Conservation (phyloP, 306 rosid species). For the Albizia julibrissin region DNA sequence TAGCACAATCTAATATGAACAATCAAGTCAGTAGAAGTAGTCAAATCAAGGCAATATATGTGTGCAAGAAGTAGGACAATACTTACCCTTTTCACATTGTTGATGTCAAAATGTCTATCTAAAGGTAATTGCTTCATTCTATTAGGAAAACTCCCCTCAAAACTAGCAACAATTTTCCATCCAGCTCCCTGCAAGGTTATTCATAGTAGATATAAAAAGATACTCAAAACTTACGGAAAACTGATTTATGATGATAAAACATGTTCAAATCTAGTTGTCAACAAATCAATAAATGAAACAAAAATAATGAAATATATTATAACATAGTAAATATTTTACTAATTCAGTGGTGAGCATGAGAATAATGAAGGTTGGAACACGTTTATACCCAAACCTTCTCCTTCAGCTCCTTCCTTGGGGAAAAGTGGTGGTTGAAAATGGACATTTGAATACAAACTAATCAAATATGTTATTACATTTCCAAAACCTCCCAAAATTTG, state of each 20-base stretch:
- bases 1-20: conserved; percentile 73
- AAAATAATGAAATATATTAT: conserved; percentile 2
- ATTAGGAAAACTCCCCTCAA: conserved; percentile 93
- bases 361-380: neutral
- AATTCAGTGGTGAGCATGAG: neutral
- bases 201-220: conserved; percentile 4
- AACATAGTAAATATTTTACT: neutral
- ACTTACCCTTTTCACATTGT: conserved; percentile 92
- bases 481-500: conserved; percentile 6
- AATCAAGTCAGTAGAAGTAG: conserved; percentile 10
- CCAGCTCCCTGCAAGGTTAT: conserved; percentile 82
- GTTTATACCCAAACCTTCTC: neutral
- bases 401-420: neutral
- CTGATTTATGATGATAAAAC: neutral
- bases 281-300: neutral
- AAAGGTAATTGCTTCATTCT: conserved; percentile 94
- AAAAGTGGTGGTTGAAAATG: neutral
- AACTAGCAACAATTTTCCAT: conserved; percentile 97
- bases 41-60: neutral
- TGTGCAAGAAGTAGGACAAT: neutral
- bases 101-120: conserved; percentile 96
- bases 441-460: conserved; percentile 23
- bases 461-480: neutral
- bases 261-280: conserved; percentile 1
- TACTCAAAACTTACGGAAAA: neutral